Conservation (phyloP, 2,329 filamentous ascomycete species). For the Diaporthe sp. region DNA sequence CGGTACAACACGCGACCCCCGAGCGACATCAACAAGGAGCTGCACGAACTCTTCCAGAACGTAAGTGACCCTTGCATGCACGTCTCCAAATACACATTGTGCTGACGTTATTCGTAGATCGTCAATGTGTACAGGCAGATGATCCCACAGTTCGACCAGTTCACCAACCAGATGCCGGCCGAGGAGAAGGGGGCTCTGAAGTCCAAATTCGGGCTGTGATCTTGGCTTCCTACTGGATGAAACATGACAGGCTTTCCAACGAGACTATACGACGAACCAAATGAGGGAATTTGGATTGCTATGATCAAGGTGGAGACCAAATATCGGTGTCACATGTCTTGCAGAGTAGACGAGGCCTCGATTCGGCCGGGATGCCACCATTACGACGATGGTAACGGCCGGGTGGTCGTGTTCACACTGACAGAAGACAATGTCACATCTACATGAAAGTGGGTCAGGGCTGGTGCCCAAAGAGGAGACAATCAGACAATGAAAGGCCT, state of each 20-base stretch:
- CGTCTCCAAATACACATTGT: constrained; percentile 44
- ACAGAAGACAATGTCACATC: not conserved
- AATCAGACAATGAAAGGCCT: not conserved
- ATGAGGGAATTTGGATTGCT: not conserved
- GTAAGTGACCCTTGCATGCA: constrained; percentile 62
- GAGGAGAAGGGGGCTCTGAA: constrained; percentile 65
- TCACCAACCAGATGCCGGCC: constrained; percentile 64
- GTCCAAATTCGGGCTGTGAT: constrained; percentile 56
- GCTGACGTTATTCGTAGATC: constrained; percentile 51
- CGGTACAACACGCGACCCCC: constrained; percentile 76
- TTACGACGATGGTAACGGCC: not conserved
- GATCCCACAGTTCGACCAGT: constrained; percentile 71
- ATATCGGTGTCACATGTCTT: constrained; percentile 1
- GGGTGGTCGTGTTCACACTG: not conserved
- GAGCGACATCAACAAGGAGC: constrained; percentile 73
- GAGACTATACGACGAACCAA: not conserved
- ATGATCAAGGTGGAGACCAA: constrained; percentile 3
- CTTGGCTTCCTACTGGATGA: not conserved
- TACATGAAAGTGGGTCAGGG: not conserved
- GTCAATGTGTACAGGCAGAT: constrained; percentile 70
- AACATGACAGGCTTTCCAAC: not conserved
- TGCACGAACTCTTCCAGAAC: constrained; percentile 81
- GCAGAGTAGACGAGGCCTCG: not conserved
- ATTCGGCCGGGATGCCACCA: not conserved
- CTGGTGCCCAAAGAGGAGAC: not conserved